Base-by-base conservation (phyloP, 495 filamentous ascomycete species). In the Clavariopsis aquatica region DNA sequence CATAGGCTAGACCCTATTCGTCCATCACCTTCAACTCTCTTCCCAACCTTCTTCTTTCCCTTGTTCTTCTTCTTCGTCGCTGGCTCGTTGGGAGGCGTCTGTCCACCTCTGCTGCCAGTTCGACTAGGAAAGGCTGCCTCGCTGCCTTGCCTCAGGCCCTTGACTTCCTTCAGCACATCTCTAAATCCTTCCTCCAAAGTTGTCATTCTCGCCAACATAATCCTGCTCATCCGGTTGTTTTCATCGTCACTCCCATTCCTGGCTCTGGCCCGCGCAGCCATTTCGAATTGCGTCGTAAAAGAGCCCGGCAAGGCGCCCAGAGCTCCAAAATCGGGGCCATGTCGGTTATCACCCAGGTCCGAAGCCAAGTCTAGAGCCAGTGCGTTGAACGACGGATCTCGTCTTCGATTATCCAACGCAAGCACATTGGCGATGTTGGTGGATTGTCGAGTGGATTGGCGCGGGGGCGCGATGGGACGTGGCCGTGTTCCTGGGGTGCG, bases 171-270 rank as follows among this genome's bases (percentile, higher is more conserved):
- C 57, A 94, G 82, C 24, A 96, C 85, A 59, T 95, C 90, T 0
- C 87, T 83, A 71, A 98, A 89, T 29, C 86, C 82, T 73, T 93
- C 90, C 74, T 98, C 92, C 8, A 98, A 83, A 29, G 88, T 89
- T 66, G 92, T 92, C 88, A 98, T 96, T 55, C 91, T 81, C 6
- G 91, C 90, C n/a, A 96, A 78, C 74, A 96, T 88, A n/a, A 96
- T 77, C 52, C 89, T 84, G 65, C 86, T 87, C 75, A 96, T 87
- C 73, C 86, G 82, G 22, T 82, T 78, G 62, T 81, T 53, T 66
- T 90, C 85, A 10, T 83, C 84, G 23, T 80, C 78, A 28, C 72
- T 71, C 1, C 73, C 75, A 52, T 73, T 31, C 63, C 60, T 59
- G 2, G 38, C 24, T 31, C 60, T n/a, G 26, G 65, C 45, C 56